Evolutionary conservation across 305 asterid species (phyloP).

Genomic region (Fraxinus velutina): DNA sequence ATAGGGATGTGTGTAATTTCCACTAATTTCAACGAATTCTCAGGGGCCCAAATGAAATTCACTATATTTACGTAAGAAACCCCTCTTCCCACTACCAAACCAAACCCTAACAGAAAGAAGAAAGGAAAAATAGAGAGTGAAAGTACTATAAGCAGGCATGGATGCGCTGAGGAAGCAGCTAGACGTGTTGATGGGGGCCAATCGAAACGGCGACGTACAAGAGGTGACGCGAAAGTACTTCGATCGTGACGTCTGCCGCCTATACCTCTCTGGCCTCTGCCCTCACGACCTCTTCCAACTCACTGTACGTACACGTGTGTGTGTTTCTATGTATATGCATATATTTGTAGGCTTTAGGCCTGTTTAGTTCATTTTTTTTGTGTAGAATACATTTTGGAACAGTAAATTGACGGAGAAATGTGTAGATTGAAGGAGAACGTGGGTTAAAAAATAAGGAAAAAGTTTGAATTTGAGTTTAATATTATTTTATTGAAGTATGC

Average conservation of each 20-base stretch:
- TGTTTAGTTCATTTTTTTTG: not conserved
- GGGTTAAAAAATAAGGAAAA: not conserved
- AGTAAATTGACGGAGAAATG: too few relatives aligned
- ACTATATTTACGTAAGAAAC: not conserved
- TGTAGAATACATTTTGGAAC: not conserved
- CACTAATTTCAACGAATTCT: not conserved
- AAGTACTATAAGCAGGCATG: constrained; percentile 38
- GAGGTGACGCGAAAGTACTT: constrained; percentile 87
- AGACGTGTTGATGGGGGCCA: constrained; percentile 92
- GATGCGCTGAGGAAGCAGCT: constrained; percentile 96
- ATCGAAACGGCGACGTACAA: constrained; percentile 80
- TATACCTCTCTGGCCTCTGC: constrained; percentile 88
- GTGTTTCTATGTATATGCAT: not conserved
- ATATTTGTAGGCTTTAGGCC: not conserved
- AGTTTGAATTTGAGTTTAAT: not conserved
- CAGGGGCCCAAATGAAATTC: not conserved
- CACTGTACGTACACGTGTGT: constrained; percentile 45
- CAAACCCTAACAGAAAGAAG: constrained; percentile 29
- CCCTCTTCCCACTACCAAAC: constrained; percentile 4
- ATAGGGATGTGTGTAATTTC: too few relatives aligned
- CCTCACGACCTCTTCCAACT: constrained; percentile 97
- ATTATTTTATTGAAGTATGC: not conserved
- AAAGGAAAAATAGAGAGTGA: not conserved
- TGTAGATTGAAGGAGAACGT: too few relatives aligned
- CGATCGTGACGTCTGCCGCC: constrained; percentile 98